Evolutionary conservation across 352 stramenopile genomes (phyloP), one percentile per base, ranked within the genome.

Genomic region (Globisporangium parvum): DNA sequence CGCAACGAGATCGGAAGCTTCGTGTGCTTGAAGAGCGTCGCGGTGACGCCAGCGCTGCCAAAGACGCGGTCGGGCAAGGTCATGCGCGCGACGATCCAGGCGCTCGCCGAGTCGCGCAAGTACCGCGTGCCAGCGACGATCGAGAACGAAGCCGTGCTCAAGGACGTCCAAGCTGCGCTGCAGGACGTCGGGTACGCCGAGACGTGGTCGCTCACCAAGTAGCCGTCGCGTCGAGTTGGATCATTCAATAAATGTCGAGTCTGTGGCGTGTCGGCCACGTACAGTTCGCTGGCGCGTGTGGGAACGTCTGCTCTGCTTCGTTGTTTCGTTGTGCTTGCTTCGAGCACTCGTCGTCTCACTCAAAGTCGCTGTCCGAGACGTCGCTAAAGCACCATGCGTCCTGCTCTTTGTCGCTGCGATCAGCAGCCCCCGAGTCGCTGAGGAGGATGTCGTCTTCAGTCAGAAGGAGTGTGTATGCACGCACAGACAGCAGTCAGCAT

Each of bases 341-440:
- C 6, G n/a, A 21, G 18, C n/a, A 3, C 21, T 28, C 28, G 24
- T 14, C 14, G 23, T 12, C 28, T 64, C 39, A 73, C 31, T 83
- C 72, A 48, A 88, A 91, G 51, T 87, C 77, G 51, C 70, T 87
- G 41, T 91, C 80, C 0, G 73, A 79, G 20, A 91, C 71, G 46
- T 87, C 76, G 14, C 84, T 68, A 45, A 80, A 85, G 28, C 62
- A 42, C 80, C 80, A 91, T 11, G 60, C 48, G 23, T 63, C 64
- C 5, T 24, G 26, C 37, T 70, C 57, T 10, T 56, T 31, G 1
- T 60, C 59, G 33, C n/a, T 47, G 2, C 41, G 33, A 20, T 3
- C 17, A 20, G 72, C 26, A 17, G 8, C 15, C 11, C 70, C 61
- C 6, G 17, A 39, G 15, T 71, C 53, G n/a, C 51, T 28, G 1